Percentiles rank a stretch among this genome's conserved stretches.
phyloP scores from a whole-genome alignment of 352 stramenopile genomes.

The Globisporangium rhizosaccharum region DNA sequence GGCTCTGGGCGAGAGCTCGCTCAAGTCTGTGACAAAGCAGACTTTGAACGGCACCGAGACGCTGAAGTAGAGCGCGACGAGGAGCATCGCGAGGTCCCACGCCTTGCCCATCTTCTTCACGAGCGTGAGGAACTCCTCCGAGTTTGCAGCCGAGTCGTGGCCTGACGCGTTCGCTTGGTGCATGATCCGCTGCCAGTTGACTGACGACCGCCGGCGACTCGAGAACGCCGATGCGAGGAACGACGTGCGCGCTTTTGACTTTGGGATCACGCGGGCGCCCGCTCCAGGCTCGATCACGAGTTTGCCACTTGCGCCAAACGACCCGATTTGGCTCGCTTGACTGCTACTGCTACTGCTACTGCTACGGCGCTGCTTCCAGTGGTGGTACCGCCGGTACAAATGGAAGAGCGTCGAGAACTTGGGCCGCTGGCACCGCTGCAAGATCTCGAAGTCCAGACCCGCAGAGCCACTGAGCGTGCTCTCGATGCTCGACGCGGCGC shows the following conservation, averaged over 20 bases:
- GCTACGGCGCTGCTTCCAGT: slow-evolving; percentile 19
- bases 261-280: not conserved
- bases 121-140: slow-evolving; percentile 32
- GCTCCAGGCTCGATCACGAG: not conserved
- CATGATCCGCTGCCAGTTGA: slow-evolving; percentile 10
- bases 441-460: slow-evolving; percentile 53
- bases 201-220: slow-evolving; percentile 10
- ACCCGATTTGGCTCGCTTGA: too few relatives aligned
- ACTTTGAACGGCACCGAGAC: slow-evolving; percentile 50
- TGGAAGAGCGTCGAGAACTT: slow-evolving; percentile 38
- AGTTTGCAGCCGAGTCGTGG: slow-evolving; percentile 10
- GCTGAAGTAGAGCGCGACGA: slow-evolving; percentile 42
- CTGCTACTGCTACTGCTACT: not conserved
- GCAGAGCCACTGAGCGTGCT: slow-evolving; percentile 15
- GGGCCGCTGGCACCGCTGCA: slow-evolving; percentile 41
- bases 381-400: slow-evolving; percentile 34
- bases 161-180: not conserved
- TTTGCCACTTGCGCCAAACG: not conserved
- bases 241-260: not conserved
- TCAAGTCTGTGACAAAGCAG: slow-evolving; percentile 44
- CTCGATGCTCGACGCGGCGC: slow-evolving; percentile 18
- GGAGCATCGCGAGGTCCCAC: slow-evolving; percentile 49
- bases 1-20: slow-evolving; percentile 6
- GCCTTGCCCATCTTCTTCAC: slow-evolving; percentile 29
- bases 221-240: slow-evolving; percentile 7